Conservation (phyloP, 2,329 filamentous ascomycete genomes). For the Stagonosporopsis vannaccii region DNA sequence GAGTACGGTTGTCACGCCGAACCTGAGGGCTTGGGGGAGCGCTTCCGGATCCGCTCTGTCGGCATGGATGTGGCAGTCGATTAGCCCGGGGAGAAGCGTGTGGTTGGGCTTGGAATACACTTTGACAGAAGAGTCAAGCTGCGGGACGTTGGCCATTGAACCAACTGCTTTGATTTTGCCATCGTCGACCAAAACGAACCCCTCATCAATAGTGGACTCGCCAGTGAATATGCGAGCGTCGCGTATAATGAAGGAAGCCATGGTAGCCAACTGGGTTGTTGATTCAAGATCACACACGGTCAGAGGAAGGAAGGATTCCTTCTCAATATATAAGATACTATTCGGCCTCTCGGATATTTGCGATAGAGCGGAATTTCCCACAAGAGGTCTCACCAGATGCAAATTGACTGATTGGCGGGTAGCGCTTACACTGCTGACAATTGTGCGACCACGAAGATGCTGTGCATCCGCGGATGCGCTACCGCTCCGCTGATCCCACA, state of each 20-base stretch:
- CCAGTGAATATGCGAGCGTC: slow-evolving; percentile 59
- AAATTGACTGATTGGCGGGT: not conserved
- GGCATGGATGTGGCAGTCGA: slow-evolving; percentile 60
- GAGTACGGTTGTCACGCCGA: slow-evolving; percentile 61
- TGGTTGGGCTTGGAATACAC: slow-evolving; percentile 55
- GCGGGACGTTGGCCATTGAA: slow-evolving; percentile 24
- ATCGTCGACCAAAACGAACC: slow-evolving; percentile 52
- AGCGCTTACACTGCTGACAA: not conserved
- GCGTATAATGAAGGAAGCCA: slow-evolving; percentile 51
- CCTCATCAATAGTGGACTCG: slow-evolving; percentile 50
- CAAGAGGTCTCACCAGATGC: not conserved
- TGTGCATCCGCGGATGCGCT: not conserved
- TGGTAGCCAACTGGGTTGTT: slow-evolving; percentile 1
- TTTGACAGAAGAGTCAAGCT: slow-evolving; percentile 16
- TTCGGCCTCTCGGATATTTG: not conserved
- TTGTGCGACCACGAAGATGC: not conserved
- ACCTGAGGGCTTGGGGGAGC: slow-evolving; percentile 55
- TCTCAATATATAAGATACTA: not conserved
- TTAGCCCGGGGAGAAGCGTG: slow-evolving; percentile 59
- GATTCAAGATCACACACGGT: too few species aligned
- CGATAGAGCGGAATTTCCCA: not conserved
- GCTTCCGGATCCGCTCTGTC: slow-evolving; percentile 51
- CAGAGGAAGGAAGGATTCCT: not conserved
- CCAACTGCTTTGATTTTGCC: slow-evolving; percentile 52
- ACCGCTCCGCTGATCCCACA: not conserved